Percentiles rank a stretch among this genome's conserved stretches.
phyloP scores from a whole-genome alignment of 2,329 filamentous ascomycete species.

The Mollisia scopiformis region DNA sequence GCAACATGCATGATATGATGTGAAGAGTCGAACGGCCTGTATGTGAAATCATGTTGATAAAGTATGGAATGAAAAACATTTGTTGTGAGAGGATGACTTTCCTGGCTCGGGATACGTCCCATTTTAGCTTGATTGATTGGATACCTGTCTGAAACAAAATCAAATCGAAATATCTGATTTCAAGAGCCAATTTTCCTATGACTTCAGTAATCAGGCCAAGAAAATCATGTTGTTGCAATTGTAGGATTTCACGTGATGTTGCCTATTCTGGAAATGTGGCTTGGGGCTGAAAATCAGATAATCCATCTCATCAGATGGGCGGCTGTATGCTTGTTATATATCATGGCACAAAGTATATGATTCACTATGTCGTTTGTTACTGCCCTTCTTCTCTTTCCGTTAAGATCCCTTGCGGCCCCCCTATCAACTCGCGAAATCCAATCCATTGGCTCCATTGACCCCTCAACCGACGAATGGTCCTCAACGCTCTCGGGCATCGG shows the following conservation, averaged over 20 bases:
- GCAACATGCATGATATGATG: too few species aligned
- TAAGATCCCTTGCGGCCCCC: background rate
- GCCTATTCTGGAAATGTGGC: background rate
- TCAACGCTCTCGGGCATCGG: conserved; percentile 12
- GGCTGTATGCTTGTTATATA: background rate
- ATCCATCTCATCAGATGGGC: background rate
- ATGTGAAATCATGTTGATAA: too few species aligned
- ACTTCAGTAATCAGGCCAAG: too few species aligned
- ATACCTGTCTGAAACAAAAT: too few species aligned
- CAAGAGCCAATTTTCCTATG: too few species aligned
- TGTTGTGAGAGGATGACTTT: too few species aligned
- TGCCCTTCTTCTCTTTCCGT: background rate
- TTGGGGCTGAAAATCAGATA: conserved; percentile 1
- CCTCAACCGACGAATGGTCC: conserved; percentile 14
- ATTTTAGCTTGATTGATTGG: too few species aligned
- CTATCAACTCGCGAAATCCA: conserved; percentile 1
- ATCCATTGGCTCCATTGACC: conserved; percentile 10
- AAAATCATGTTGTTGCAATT: too few species aligned
- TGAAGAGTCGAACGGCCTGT: too few species aligned
- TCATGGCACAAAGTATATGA: background rate
- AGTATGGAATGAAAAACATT: too few species aligned
- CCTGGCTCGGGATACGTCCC: too few species aligned
- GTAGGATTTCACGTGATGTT: background rate
- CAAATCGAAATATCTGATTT: too few species aligned
- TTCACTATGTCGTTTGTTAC: background rate